Conservation (phyloP, 371 early-diverging fungal genomes). For the Apophysomyces ossiformis region DNA sequence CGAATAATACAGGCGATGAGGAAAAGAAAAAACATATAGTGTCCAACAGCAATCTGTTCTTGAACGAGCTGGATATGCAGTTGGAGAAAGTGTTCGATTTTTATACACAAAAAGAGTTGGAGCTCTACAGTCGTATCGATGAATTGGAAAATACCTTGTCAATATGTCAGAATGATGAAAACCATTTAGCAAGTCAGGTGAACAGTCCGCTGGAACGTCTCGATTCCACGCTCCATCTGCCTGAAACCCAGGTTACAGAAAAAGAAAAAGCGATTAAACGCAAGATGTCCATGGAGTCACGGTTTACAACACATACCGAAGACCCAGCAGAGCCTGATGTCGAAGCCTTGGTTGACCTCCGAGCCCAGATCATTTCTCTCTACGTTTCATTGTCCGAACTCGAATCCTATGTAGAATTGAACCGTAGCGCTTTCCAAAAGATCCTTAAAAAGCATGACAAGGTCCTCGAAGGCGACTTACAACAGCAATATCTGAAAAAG, state of each 20-base stretch:
- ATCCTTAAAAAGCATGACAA: constrained; percentile 98
- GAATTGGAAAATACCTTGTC: constrained; percentile 25
- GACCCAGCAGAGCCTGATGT: constrained; percentile 31
- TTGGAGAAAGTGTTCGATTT: constrained; percentile 81
- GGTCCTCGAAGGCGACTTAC: constrained; percentile 60
- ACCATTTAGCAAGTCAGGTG: neutral
- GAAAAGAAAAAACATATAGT: constrained; percentile 29
- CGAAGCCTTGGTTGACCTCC: constrained; percentile 29
- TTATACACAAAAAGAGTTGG: constrained; percentile 81
- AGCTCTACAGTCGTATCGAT: constrained; percentile 55
- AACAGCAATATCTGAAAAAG: constrained; percentile 59
- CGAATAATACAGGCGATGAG: constrained; percentile 20
- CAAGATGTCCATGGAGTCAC: constrained; percentile 23
- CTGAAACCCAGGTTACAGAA: constrained; percentile 1
- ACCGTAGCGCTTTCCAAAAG: constrained; percentile 93
- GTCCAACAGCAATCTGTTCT: constrained; percentile 40
- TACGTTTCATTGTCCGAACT: constrained; percentile 85
- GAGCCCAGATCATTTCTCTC: constrained; percentile 58
- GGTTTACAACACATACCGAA: constrained; percentile 19
- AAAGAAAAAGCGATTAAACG: constrained; percentile 22
- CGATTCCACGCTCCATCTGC: constrained; percentile 21
- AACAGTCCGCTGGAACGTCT: constrained; percentile 22
- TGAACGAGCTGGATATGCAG: constrained; percentile 77
- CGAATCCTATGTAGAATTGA: constrained; percentile 87
- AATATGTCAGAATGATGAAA: constrained; percentile 17